These are phyloP conservation scores for Afroboletus lepidellus DNA, from an alignment of 1,284 basidiomycete species.

Conservation along the genomic window DNA sequence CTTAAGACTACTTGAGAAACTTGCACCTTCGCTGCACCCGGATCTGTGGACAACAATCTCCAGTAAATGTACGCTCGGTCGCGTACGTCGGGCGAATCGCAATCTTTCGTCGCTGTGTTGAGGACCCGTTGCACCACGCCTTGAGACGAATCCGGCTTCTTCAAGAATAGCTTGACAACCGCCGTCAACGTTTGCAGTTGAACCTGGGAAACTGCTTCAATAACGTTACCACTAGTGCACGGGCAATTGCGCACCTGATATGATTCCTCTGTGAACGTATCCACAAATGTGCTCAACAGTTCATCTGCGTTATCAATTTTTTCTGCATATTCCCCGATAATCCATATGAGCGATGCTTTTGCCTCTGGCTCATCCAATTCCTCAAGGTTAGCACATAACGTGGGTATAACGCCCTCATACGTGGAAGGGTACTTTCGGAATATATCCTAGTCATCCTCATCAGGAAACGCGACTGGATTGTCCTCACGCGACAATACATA, in stretches of 20 bases:
- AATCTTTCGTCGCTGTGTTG: conserved; percentile 94
- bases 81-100: conserved; percentile 95
- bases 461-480: neutral
- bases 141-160: conserved; percentile 90
- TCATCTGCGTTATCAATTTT: conserved; percentile 97
- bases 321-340: conserved; percentile 96
- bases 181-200: conserved; percentile 96
- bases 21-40: conserved; percentile 86
- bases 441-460: conserved; percentile 67
- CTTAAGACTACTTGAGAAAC: neutral
- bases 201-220: conserved; percentile 48
- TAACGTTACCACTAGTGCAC: neutral
- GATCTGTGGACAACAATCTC: conserved; percentile 90
- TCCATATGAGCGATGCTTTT: conserved; percentile 98
- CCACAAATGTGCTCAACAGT: conserved; percentile 86
- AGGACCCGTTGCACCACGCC: conserved; percentile 87
- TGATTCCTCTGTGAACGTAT: conserved; percentile 91
- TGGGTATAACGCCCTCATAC: conserved; percentile 96
- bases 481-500: conserved; percentile 28
- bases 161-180: conserved; percentile 95
- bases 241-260: conserved; percentile 61
- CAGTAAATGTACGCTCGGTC: conserved; percentile 97
- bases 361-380: conserved; percentile 98
- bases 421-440: conserved; percentile 98
- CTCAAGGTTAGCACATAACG: conserved; percentile 91